A percentile compares a stretch with the other conserved stretches of the same genome.
These are phyloP conservation scores for Vanrija humicola DNA, from an alignment of 1,284 basidiomycete species.

Conservation along the genomic window DNA sequence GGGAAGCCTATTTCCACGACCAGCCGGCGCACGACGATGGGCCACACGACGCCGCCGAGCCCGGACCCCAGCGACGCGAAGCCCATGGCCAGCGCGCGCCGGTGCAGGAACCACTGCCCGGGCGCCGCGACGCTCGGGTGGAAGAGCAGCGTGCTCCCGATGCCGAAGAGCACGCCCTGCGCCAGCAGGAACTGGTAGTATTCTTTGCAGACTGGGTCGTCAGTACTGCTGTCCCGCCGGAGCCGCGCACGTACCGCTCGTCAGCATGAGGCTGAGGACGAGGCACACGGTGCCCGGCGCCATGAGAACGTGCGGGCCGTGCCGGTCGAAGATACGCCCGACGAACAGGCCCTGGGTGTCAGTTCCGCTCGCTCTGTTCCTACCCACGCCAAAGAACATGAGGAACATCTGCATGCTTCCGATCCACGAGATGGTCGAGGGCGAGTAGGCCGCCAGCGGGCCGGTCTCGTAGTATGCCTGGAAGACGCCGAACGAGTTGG, in stretches of 20 bases:
- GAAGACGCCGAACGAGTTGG: conserved; percentile 32
- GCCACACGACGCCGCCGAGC: conserved; percentile 42
- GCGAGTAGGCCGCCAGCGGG: conserved; percentile 14
- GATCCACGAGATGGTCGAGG: conserved; percentile 60
- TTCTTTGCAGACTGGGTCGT: conserved; percentile 53
- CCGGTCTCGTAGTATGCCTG: conserved; percentile 28
- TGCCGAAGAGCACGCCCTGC: conserved; percentile 25
- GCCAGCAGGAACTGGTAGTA: conserved; percentile 55
- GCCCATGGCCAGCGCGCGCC: conserved; percentile 30
- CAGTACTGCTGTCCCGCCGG: not conserved
- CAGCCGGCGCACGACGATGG: conserved; percentile 34
- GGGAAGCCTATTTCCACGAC: conserved; percentile 24
- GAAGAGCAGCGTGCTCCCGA: conserved; percentile 51
- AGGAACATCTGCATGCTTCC: conserved; percentile 62
- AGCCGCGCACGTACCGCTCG: not conserved
- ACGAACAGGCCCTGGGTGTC: conserved; percentile 44
- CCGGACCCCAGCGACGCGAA: conserved; percentile 27
- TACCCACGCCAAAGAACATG: no score
- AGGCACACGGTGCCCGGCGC: conserved; percentile 53
- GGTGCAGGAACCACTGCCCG: conserved; percentile 53
- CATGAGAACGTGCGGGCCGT: conserved; percentile 45
- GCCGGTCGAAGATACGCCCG: conserved; percentile 22
- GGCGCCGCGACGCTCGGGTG: conserved; percentile 54
- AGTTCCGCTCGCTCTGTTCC: no score
- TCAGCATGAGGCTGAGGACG: conserved; percentile 32